Percentiles rank a stretch among this genome's conserved stretches.
phyloP scores from a whole-genome alignment of 192 early-diverging fungal genomes.

The Podila verticillata region DNA sequence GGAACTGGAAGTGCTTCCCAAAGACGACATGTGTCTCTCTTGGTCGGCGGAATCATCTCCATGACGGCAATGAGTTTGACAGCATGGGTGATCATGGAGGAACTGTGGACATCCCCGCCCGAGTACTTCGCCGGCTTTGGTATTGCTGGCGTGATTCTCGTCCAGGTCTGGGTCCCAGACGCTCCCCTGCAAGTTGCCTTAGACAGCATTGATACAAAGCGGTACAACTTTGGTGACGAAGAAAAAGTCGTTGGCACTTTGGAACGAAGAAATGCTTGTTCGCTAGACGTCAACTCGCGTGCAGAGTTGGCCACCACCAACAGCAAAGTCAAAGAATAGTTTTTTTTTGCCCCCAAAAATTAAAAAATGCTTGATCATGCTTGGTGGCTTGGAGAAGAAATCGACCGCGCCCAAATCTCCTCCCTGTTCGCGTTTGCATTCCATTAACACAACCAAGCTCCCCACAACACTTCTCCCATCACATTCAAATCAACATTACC shows the following conservation, averaged over 20 bases:
- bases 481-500: not conserved
- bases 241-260: not conserved
- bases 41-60: slow-evolving; percentile 4
- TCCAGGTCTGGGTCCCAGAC: slow-evolving; percentile 32
- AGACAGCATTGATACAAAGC: not conserved
- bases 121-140: slow-evolving; percentile 43
- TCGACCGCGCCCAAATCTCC: too few species aligned
- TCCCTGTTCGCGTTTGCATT: too few species aligned
- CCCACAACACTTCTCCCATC: too few species aligned
- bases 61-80: slow-evolving; percentile 16
- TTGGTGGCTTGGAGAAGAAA: not conserved
- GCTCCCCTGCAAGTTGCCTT: not conserved
- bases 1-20: not conserved
- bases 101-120: slow-evolving; percentile 36
- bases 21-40: slow-evolving; percentile 1
- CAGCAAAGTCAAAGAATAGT: too few species aligned
- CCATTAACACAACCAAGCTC: too few species aligned
- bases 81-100: slow-evolving; percentile 22
- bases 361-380: not conserved
- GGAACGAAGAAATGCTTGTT: slow-evolving; percentile 31
- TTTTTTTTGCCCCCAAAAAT: not conserved
- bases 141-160: slow-evolving; percentile 29
- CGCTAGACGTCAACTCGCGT: slow-evolving; percentile 23
- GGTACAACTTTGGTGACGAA: not conserved
- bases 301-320: not conserved